These are phyloP conservation scores for Alternaria panax DNA, from an alignment of 2,329 filamentous ascomycete genomes.

Conservation along the genomic window DNA sequence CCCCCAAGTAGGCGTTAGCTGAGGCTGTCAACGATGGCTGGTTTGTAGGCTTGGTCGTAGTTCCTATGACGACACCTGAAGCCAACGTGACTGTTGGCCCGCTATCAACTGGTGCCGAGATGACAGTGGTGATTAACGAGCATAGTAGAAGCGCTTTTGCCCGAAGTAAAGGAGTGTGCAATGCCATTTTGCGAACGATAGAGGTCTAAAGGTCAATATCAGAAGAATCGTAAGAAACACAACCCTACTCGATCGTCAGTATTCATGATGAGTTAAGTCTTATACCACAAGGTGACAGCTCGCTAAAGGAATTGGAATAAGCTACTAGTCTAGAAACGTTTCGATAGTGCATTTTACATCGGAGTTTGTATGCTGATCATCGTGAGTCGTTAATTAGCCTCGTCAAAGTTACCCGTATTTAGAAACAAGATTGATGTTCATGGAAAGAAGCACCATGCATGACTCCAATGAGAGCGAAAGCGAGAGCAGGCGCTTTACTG, in stretches of 20 bases:
- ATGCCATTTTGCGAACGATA: neutral
- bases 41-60: constrained; percentile 8
- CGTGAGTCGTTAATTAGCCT: neutral
- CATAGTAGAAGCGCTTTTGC: neutral
- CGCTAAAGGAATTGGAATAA: neutral
- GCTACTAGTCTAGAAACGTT: neutral
- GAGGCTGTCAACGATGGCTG: constrained; percentile 16
- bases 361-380: neutral
- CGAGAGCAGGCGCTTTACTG: neutral
- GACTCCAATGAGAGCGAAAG: neutral
- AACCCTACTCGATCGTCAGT: neutral
- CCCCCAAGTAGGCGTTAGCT: constrained; percentile 24
- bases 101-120: neutral
- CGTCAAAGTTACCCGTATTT: neutral
- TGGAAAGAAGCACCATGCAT: neutral
- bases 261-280: neutral
- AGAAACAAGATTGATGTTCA: neutral
- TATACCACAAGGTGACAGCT: neutral
- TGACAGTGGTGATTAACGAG: neutral
- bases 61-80: constrained; percentile 16
- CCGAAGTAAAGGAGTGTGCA: neutral
- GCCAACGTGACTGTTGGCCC: constrained; percentile 14
- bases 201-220: neutral
- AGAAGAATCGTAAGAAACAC: neutral
- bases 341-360: neutral